A percentile compares a stretch with the other conserved stretches of the same genome.
These are phyloP conservation scores for Boeremia exigua DNA, from an alignment of 2,329 filamentous ascomycete genomes.

Conservation along the genomic window DNA sequence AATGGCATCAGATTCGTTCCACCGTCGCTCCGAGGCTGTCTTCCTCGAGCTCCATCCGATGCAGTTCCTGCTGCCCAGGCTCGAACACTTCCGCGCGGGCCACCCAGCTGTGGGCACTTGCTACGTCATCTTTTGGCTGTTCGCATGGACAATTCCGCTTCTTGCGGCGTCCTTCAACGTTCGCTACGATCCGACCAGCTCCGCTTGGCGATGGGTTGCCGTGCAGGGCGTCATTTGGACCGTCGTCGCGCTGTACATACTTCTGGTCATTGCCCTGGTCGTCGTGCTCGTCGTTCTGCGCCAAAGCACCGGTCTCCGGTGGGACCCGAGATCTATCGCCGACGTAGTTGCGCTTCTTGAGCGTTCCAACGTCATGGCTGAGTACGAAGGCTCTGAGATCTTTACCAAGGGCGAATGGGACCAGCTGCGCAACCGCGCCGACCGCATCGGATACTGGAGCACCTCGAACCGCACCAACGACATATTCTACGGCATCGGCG, in stretches of 20 bases:
- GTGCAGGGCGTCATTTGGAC: conserved; percentile 81
- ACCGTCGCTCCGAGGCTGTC: conserved; percentile 66
- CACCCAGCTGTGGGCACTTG: conserved; percentile 71
- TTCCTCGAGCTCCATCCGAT: conserved; percentile 67
- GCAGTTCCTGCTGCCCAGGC: conserved; percentile 71
- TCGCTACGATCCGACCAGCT: conserved; percentile 63
- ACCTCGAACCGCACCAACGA: conserved; percentile 68
- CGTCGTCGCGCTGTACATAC: conserved; percentile 73
- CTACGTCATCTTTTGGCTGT: conserved; percentile 75
- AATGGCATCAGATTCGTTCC: conserved; percentile 71
- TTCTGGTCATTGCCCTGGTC: conserved; percentile 65
- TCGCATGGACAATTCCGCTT: conserved; percentile 80
- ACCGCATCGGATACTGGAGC: conserved; percentile 87
- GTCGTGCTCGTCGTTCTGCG: conserved; percentile 70
- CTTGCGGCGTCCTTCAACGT: conserved; percentile 77
- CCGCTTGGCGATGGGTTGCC: conserved; percentile 78
- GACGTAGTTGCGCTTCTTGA: conserved; percentile 81
- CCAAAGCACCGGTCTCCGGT: conserved; percentile 76
- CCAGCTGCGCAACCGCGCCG: conserved; percentile 63
- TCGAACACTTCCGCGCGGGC: conserved; percentile 71
- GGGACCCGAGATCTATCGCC: conserved; percentile 83
- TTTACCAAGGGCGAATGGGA: conserved; percentile 60
- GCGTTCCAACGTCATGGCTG: conserved; percentile 76
- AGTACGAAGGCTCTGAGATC: conserved; percentile 74
- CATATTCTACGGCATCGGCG: conserved; percentile 82